These are phyloP conservation scores for Leishmania braziliensis DNA, from an alignment of 208 protist species.

Conservation along the genomic window DNA sequence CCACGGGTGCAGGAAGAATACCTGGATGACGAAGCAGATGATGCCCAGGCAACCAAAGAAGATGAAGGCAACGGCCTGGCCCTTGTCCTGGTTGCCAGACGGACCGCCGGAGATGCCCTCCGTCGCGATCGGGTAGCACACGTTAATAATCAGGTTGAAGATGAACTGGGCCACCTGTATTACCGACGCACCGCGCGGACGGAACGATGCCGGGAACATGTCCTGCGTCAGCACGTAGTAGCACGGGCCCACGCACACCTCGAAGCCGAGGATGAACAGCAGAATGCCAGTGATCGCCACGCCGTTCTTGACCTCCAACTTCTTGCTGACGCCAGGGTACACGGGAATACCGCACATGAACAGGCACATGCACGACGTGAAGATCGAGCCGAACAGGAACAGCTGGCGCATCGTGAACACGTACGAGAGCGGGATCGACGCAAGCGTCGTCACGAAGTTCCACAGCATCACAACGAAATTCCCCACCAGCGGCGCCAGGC, in stretches of 20 bases:
- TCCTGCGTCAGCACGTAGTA: conserved; percentile 86
- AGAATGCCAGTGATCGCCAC: conserved; percentile 81
- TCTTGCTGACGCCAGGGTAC: conserved; percentile 66
- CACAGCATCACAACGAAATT: conserved; percentile 87
- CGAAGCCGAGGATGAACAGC: conserved; percentile 78
- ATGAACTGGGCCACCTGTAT: conserved; percentile 76
- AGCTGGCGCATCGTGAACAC: conserved; percentile 76
- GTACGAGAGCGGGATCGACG: conserved; percentile 66
- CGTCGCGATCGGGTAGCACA: conserved; percentile 82
- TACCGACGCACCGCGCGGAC: conserved; percentile 65
- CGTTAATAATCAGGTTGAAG: conserved; percentile 91
- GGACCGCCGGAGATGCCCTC: conserved; percentile 80
- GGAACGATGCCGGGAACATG: conserved; percentile 83
- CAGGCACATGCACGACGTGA: conserved; percentile 71
- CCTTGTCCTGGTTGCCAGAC: conserved; percentile 86
- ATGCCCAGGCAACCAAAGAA: conserved; percentile 77
- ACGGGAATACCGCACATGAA: conserved; percentile 82
- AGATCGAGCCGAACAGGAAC: conserved; percentile 61
- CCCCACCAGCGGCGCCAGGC: conserved; percentile 66
- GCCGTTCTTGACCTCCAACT: conserved; percentile 47
- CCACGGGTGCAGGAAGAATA: conserved; percentile 83
- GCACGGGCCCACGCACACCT: conserved; percentile 77
- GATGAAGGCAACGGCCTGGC: conserved; percentile 86
- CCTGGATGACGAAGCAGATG: conserved; percentile 70
- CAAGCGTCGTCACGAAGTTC: conserved; percentile 88